Evolutionary conservation across 2,329 filamentous ascomycete species (phyloP), one percentile per base, ranked within the genome.

Genomic region (Verticillium alfalfae): DNA sequence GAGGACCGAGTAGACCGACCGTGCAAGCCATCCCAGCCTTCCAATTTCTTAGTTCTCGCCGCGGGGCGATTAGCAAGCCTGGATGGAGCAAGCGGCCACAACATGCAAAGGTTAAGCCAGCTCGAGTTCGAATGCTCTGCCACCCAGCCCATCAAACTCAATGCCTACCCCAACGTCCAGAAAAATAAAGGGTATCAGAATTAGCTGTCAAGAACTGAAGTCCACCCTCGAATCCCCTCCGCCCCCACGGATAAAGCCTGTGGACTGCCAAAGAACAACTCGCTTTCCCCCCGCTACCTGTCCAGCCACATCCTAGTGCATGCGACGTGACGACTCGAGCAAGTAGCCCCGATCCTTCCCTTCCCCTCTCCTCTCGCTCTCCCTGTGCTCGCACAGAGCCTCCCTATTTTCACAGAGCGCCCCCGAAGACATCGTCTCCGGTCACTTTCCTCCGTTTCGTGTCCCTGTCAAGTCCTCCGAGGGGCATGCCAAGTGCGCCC

Each of bases 391-490:
- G 10, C 22, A 10, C 5, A 5, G 1, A 13, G 18, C 2, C 9
- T 52, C 18, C n/a, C 16, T 22, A 18, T 52, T 10, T 12, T 52
- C 70, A 75, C 10, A 81, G 64, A 5, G 77, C 67, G 34, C 76
- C 76, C 1, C 82, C 82, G 73, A 84, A 84, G 0, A 77, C 75
- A 66, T 84, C 81, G 34, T 79, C 79, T 3, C 69, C 70, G 64
- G 71, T 72, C 34, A 82, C 71, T 66, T 80, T 82, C 60, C 79
- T 72, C 58, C 80, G 75, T 71, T 84, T 84, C 5, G 73, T 62
- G 39, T 81, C 76, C 62, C 75, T 69, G n/a, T 67, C 65, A 36
- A 74, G 68, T 1, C 65, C 68, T 34, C 31, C 31, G 3, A 56
- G 13, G 34, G 54, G 39, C 56, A 38, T 58, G 56, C 62, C 22